These are phyloP conservation scores for Leccinum imitatum DNA, from an alignment of 768 basidiomycete genomes.

Conservation along the genomic window DNA sequence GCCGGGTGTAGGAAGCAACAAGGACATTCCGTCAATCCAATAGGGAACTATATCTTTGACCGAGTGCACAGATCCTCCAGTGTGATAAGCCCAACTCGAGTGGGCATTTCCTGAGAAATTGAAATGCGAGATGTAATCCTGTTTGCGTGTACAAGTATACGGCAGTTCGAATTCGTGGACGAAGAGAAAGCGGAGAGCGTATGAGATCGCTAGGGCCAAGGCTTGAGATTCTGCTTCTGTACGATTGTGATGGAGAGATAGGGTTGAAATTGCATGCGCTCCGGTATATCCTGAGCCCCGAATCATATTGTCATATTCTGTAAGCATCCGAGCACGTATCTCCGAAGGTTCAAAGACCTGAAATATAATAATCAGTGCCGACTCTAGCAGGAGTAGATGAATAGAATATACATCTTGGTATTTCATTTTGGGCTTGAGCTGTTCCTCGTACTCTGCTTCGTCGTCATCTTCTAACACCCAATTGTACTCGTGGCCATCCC, in stretches of 20 bases:
- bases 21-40: conserved; percentile 70
- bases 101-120: conserved; percentile 59
- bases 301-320: conserved; percentile 42
- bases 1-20: conserved; percentile 59
- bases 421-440: conserved; percentile 69
- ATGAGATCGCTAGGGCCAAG: too few relatives aligned
- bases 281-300: conserved; percentile 38
- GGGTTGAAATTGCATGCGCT: conserved; percentile 89
- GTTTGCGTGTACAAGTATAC: conserved; percentile 79
- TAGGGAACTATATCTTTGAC: conserved; percentile 61
- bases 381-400: conserved; percentile 3
- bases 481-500: conserved; percentile 58
- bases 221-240: conserved; percentile 53
- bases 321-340: conserved; percentile 84
- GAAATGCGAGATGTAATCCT: conserved; percentile 86
- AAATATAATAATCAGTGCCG: conserved; percentile 9
- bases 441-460: conserved; percentile 43
- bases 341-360: conserved; percentile 98
- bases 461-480: conserved; percentile 90
- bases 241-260: conserved; percentile 61
- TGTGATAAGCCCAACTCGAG: conserved; percentile 67
- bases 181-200: conserved; percentile 43
- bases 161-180: too few relatives aligned
- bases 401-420: conserved; percentile 69
- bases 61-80: conserved; percentile 81